Evolutionary conservation across 768 basidiomycete species (phyloP), one percentile per base, ranked within the genome.

Genomic region (Cystobasidium ongulense): DNA sequence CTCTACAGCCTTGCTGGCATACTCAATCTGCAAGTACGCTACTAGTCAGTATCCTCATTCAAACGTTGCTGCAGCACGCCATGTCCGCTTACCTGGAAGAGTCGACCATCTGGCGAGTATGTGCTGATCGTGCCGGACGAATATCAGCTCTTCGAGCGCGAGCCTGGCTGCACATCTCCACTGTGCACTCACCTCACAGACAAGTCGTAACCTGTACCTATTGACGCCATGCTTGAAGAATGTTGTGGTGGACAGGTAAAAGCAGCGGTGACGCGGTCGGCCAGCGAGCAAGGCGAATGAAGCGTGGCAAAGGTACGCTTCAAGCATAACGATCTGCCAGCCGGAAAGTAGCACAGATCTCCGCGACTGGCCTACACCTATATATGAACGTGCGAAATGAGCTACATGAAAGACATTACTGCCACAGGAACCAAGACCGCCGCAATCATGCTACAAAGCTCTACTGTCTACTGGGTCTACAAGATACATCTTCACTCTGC

Each of bases 131-230:
- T 50, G 46, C 46, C 79, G 80, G 38, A 80, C 80, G n/a, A 72
- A 27, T 91, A 92, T 84, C 92, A 93, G 61, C 91, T 94, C 80
- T 89, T 90, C 63, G 91, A 89, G 72, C 8, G 7, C n/a, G n/a
- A 54, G 27, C 21, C 5, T 54, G n/a, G n/a, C n/a, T 5, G 52
- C 7, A 63, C 17, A 7, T 7, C 11, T 31, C 8, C 61, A 33
- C 33, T 33, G 15, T n/a, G n/a, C 29, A 11, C 68, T 59, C 53
- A 71, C 68, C 68, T 71, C 53, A 71, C 68, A n/a, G 91, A 92
- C 74, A 94, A 88, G 85, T 97, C 96, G 84, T 97, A 98, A 73
- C 96, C 96, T 79, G 96, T 98, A 75, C 96, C 95, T 81, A 98
- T 98, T 54, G 95, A 97, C 74, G 94, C 95, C 95, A 98, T 96